phyloP scores from a whole-genome alignment of 2,329 filamentous ascomycete genomes.

The Ceratocystis cubensis region DNA sequence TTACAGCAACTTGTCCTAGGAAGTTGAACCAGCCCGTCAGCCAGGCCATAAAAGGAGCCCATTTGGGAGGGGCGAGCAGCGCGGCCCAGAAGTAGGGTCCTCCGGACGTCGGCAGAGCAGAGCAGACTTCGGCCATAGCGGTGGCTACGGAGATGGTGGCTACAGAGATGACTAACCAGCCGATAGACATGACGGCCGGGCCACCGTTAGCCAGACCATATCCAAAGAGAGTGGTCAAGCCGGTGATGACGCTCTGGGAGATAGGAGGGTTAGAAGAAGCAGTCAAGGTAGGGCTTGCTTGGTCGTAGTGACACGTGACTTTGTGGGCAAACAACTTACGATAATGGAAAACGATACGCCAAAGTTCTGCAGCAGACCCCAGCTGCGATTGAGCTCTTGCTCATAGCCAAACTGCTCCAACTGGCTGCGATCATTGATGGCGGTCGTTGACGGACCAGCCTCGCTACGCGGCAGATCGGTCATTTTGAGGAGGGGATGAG shows the following conservation, averaged over 20 bases:
- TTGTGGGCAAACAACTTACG: constrained; percentile 28
- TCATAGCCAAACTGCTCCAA: constrained; percentile 35
- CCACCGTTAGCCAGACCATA: constrained; percentile 45
- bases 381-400: constrained; percentile 45
- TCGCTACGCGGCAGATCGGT: constrained; percentile 14
- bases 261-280: background rate
- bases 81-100: constrained; percentile 51
- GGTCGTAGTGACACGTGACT: background rate
- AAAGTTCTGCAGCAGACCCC: constrained; percentile 48
- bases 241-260: constrained; percentile 43
- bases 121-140: constrained; percentile 48
- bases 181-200: constrained; percentile 43
- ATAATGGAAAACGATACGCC: constrained; percentile 51
- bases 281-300: background rate
- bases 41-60: constrained; percentile 21
- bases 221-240: constrained; percentile 44
- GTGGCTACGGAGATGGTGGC: constrained; percentile 36
- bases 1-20: constrained; percentile 33
- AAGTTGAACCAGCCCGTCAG: constrained; percentile 34
- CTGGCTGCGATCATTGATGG: constrained; percentile 36
- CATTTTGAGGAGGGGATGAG: background rate
- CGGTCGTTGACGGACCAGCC: constrained; percentile 19
- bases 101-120: constrained; percentile 45
- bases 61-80: constrained; percentile 37
- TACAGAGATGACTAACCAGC: constrained; percentile 40